Percentiles rank a stretch among this genome's conserved stretches.
These are phyloP conservation scores for Monosporascus sp. DNA, from an alignment of 2,329 filamentous ascomycete genomes.

Conservation along the genomic window DNA sequence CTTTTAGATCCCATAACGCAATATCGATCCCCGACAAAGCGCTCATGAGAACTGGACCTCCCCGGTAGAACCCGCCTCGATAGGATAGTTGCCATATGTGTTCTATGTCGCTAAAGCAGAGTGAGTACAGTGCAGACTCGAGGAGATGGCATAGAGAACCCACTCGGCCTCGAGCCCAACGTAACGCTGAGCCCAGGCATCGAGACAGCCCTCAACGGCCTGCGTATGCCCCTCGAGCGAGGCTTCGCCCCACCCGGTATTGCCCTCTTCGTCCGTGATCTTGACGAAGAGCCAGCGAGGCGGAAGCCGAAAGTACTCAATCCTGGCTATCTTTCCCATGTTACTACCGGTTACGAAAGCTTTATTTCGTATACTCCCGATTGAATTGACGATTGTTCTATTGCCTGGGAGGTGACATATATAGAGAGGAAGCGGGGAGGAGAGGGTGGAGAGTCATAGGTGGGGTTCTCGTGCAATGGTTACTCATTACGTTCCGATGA, in stretches of 20 bases:
- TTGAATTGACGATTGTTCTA: no score
- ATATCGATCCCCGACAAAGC: constrained; percentile 75
- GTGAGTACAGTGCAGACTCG: background rate
- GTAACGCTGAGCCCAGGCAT: constrained; percentile 59
- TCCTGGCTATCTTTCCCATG: constrained; percentile 59
- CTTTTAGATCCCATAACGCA: constrained; percentile 73
- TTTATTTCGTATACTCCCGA: no score
- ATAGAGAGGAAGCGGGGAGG: no score
- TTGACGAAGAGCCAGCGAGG: constrained; percentile 77
- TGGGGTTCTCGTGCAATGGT: no score
- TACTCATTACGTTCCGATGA: no score
- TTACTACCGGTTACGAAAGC: no score
- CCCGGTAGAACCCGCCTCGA: constrained; percentile 69
- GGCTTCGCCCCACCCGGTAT: constrained; percentile 68
- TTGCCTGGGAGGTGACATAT: no score
- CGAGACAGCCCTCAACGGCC: constrained; percentile 67
- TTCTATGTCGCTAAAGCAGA: constrained; percentile 59
- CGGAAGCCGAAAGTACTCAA: constrained; percentile 71
- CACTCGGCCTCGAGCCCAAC: constrained; percentile 67
- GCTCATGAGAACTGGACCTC: constrained; percentile 76
- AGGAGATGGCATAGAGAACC: constrained; percentile 11
- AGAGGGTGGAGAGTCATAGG: no score
- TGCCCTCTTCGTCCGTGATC: constrained; percentile 60
- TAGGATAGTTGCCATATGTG: constrained; percentile 74
- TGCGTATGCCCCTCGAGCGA: constrained; percentile 69